Evolutionary conservation across 2,329 filamentous ascomycete genomes (phyloP), one percentile per base, ranked within the genome.

Genomic region (Lasiodiplodia theobromae): DNA sequence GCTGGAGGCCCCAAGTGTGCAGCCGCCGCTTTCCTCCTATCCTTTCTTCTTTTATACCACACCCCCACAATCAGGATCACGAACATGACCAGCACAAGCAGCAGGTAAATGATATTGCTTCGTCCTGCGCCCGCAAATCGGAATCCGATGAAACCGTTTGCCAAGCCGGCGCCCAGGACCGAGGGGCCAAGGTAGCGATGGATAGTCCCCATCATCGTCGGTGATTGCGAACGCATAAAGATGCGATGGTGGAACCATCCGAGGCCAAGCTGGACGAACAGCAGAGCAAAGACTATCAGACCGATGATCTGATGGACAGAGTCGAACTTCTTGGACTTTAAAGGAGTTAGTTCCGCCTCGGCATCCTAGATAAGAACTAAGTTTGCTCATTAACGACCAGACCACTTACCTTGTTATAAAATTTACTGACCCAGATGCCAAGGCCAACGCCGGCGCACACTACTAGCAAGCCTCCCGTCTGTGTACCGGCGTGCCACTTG

Each of bases 401-500:
- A 23, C 5, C 34, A 37, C 85, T 77, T 80, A 89, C 88, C 72
- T 87, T 80, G 68, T 87, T 85, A 71, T 89, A 89, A 69, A 80
- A 77, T 70, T 80, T 82, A 72, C 85, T 86, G 10, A 84, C 80
- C 49, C 82, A 76, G n/a, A 90, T 79, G 1, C 88, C 88, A 23
- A 88, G 72, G 2, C 79, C 82, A 14, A 84, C 79, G 6, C 86
- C 88, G 18, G 83, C 74, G 7, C 88, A 73, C 10, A 85, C 82
- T 18, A 86, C 73, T 3, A 85, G 66, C 25, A 85, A 73, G 14
- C 84, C 87, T 25, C 87, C 70, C 0, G 74, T 74, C 77, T 90
- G 88, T 69, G 85, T 84, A 23, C 84, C 71, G 47, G 81, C 86
- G 75, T 90, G 88, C 82, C 84, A 86, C 69, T 82, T 83, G 2